Conservation (phyloP, 1,139 yeast genomes). For the Maudiozyma humilis region DNA sequence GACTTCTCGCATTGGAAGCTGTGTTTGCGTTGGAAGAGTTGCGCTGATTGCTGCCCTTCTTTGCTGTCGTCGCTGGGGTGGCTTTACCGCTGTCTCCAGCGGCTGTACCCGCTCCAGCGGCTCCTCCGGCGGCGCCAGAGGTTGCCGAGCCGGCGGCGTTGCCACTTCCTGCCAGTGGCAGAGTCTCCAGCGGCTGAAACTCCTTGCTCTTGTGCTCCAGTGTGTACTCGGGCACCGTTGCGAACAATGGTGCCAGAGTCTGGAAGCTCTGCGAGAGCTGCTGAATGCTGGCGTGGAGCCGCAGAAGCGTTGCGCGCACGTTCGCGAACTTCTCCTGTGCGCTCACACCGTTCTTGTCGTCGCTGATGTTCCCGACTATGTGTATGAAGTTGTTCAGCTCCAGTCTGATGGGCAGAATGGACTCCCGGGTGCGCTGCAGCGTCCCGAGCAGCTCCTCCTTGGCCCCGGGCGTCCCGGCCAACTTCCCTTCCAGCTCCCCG, state of each 20-base stretch:
- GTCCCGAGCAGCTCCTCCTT: slow-evolving; percentile 11
- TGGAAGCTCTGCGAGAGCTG: slow-evolving; percentile 21
- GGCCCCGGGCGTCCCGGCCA: slow-evolving; percentile 12
- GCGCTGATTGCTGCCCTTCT: slow-evolving; percentile 13
- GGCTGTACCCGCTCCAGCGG: not conserved
- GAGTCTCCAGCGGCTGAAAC: slow-evolving; percentile 23
- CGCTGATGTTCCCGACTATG: slow-evolving; percentile 20
- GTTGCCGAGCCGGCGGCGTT: not conserved
- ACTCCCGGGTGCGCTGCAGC: slow-evolving; percentile 14
- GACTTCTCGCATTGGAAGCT: slow-evolving; percentile 11
- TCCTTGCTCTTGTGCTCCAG: slow-evolving; percentile 17
- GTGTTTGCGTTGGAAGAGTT: too few relatives aligned
- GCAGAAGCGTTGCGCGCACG: slow-evolving; percentile 19
- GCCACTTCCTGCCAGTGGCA: too few relatives aligned
- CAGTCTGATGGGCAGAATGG: slow-evolving; percentile 25
- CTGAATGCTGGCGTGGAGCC: slow-evolving; percentile 20
- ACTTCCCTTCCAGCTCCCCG: slow-evolving; percentile 16
- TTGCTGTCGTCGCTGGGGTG: slow-evolving; percentile 10
- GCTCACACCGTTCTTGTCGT: slow-evolving; percentile 8
- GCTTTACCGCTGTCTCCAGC: slow-evolving; percentile 1
- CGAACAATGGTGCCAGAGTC: slow-evolving; percentile 23
- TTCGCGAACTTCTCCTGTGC: slow-evolving; percentile 20
- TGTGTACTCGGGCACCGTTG: slow-evolving; percentile 22
- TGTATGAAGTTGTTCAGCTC: slow-evolving; percentile 26
- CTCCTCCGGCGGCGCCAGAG: not conserved